Conservation (phyloP, 2,329 filamentous ascomycete genomes). For the Arthrobotrys sphaeroides region DNA sequence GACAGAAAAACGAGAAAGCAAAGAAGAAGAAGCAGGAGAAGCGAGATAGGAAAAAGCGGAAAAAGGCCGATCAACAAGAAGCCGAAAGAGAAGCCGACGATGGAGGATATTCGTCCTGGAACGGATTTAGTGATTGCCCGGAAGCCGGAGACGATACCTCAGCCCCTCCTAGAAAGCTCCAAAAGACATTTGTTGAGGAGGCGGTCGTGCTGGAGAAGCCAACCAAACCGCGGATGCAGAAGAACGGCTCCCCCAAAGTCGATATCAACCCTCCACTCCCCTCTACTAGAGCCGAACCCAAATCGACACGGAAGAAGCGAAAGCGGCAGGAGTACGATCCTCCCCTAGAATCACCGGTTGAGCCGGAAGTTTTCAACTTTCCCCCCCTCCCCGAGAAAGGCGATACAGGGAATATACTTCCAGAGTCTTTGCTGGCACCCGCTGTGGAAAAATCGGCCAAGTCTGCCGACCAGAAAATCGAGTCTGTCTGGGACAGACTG, state of each 20-base stretch:
- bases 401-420: conserved; percentile 1
- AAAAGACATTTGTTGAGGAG: conserved; percentile 28
- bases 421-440: conserved; percentile 6
- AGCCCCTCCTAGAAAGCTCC: neutral
- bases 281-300: neutral
- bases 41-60: conserved; percentile 26
- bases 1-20: conserved; percentile 48
- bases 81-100: conserved; percentile 18
- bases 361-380: neutral
- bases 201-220: conserved; percentile 21
- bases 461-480: conserved; percentile 9
- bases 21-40: conserved; percentile 25
- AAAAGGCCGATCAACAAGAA: neutral
- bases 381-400: neutral
- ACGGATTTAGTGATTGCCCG: conserved; percentile 29
- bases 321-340: neutral
- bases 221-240: neutral
- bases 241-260: neutral
- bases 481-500: conserved; percentile 43
- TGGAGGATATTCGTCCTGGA: conserved; percentile 48
- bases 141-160: neutral
- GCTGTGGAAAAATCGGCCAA: neutral
- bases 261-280: neutral
- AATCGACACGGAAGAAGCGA: conserved; percentile 23
- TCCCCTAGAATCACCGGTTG: neutral